Evolutionary conservation across 176 grass and related monocot species (phyloP).

Genomic region (Oryza meridionalis): DNA sequence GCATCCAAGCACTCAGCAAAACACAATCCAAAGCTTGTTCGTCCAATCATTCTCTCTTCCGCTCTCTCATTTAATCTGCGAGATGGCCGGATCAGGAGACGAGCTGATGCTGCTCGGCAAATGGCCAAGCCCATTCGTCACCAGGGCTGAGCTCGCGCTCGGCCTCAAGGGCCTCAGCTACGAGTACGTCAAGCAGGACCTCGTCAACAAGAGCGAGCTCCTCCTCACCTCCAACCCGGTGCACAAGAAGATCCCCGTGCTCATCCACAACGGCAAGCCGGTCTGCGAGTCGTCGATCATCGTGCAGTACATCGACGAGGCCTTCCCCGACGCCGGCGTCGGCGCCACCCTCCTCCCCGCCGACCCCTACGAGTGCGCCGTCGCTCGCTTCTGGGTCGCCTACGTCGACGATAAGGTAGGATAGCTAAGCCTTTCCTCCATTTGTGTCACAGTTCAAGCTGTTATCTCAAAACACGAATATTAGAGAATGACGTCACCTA

Average conservation of each 20-base stretch:
- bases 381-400: conserved; percentile 57
- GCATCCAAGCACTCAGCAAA: neutral
- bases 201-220: conserved; percentile 57
- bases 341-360: conserved; percentile 46
- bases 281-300: conserved; percentile 60
- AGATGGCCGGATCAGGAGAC: conserved; percentile 15
- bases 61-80: too few relatives aligned
- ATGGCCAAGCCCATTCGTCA: too few relatives aligned
- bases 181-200: conserved; percentile 53
- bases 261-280: conserved; percentile 61
- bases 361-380: conserved; percentile 44
- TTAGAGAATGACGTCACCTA: too few relatives aligned
- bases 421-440: neutral
- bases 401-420: conserved; percentile 60
- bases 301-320: conserved; percentile 74
- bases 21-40: neutral
- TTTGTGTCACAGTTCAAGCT: neutral
- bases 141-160: conserved; percentile 57
- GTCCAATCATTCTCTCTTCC: neutral
- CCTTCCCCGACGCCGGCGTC: conserved; percentile 14
- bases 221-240: conserved; percentile 63
- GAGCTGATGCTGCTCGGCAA: conserved; percentile 52
- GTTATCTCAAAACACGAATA: too few relatives aligned
- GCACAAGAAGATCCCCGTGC: conserved; percentile 67
- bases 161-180: conserved; percentile 62